phyloP scores from a whole-genome alignment of 768 basidiomycete genomes.

The Tylopilus balloui region DNA sequence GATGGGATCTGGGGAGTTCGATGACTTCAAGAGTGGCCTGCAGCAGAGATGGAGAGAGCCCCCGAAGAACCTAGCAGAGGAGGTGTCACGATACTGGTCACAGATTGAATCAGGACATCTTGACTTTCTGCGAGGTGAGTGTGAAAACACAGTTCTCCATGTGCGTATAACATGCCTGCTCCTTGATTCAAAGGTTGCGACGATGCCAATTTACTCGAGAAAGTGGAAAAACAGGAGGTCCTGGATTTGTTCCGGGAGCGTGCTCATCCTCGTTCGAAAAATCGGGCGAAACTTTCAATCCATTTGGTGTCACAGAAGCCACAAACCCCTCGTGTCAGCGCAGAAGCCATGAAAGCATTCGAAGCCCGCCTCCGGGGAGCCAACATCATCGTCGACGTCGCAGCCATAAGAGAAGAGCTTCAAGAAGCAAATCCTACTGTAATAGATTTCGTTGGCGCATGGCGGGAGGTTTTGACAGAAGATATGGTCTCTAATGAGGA shows the following conservation, averaged over 20 bases:
- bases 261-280: slow-evolving; percentile 64
- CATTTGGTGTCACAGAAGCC: slow-evolving; percentile 74
- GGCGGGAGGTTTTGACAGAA: slow-evolving; percentile 42
- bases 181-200: slow-evolving; percentile 48
- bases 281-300: slow-evolving; percentile 78
- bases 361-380: slow-evolving; percentile 46
- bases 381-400: slow-evolving; percentile 46
- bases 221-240: slow-evolving; percentile 72
- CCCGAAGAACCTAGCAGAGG: slow-evolving; percentile 84
- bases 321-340: slow-evolving; percentile 55
- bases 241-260: slow-evolving; percentile 61
- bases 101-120: slow-evolving; percentile 76
- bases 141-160: background rate
- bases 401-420: slow-evolving; percentile 48
- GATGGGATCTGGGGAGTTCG: slow-evolving; percentile 71
- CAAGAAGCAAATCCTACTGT: slow-evolving; percentile 54
- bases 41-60: slow-evolving; percentile 81
- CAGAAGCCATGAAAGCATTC: slow-evolving; percentile 60
- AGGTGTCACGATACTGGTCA: slow-evolving; percentile 61
- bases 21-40: slow-evolving; percentile 71
- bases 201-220: slow-evolving; percentile 64
- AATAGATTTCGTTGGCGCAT: slow-evolving; percentile 60
- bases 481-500: slow-evolving; percentile 40
- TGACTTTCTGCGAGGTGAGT: slow-evolving; percentile 83
- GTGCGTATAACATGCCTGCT: background rate